Percentiles rank a stretch among this genome's conserved stretches.
phyloP scores from a whole-genome alignment of 177 flowering plant species.

The Vitis hybrid region DNA sequence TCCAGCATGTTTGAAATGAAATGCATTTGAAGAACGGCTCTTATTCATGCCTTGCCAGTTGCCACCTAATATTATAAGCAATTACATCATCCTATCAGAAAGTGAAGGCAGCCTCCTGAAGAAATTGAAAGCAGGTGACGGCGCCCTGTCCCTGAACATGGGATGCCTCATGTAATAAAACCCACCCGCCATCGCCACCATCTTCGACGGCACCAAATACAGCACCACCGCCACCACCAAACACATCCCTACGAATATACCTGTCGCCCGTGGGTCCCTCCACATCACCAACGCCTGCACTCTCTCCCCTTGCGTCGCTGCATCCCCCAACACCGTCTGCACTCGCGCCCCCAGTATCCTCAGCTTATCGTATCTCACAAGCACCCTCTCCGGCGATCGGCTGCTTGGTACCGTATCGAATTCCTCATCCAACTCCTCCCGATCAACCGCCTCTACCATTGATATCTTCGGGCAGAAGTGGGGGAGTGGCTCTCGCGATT shows the following conservation, averaged over 20 bases:
- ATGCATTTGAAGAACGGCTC: no score
- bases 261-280: slow-evolving; percentile 91
- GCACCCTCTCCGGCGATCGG: slow-evolving; percentile 45
- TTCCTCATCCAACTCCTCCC: slow-evolving; percentile 90
- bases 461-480: slow-evolving; percentile 60
- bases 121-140: slow-evolving; percentile 81
- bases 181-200: slow-evolving; percentile 78
- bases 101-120: slow-evolving; percentile 80
- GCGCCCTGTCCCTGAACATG: slow-evolving; percentile 74
- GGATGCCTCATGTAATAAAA: slow-evolving; percentile 90
- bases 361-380: slow-evolving; percentile 71
- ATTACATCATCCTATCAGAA: slow-evolving; percentile 62
- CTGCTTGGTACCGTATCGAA: slow-evolving; percentile 69
- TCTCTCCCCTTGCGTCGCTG: slow-evolving; percentile 85
- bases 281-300: slow-evolving; percentile 84
- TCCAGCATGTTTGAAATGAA: no score
- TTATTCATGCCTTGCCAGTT: no score
- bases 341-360: slow-evolving; percentile 67
- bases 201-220: slow-evolving; percentile 76
- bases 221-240: slow-evolving; percentile 57
- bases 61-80: not conserved
- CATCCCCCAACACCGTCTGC: slow-evolving; percentile 69
- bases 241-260: slow-evolving; percentile 68
- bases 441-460: slow-evolving; percentile 49
- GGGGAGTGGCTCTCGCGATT: slow-evolving; percentile 42